Evolutionary conservation across 306 rosid species (phyloP), one percentile per base, ranked within the genome.

Genomic region (Cercis canadensis): DNA sequence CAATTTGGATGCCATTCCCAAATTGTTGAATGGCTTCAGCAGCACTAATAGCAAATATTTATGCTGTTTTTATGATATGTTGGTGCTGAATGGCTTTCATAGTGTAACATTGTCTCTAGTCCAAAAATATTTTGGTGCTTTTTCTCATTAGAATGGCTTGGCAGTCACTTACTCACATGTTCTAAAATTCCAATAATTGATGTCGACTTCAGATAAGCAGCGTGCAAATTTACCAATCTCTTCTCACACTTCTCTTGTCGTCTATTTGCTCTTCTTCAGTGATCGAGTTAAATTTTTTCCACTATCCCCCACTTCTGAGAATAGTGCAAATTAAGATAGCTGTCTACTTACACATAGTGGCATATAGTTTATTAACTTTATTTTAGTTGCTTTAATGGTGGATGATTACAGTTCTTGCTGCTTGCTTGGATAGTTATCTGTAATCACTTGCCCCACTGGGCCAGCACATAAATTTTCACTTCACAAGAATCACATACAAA

Each of bases 231-330:
- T 62, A 31, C n/a, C 49, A 10, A 39, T 64, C 39, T 14, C 14
- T 49, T 57, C 3, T 62, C 46, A 52, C 29, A 19, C 21, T 69
- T 44, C 5, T 69, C 47, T 32, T 17, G n/a, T 43, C 13, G 4
- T 46, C 50, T 72, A 61, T 72, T 50, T 72, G 69, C 18, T 61
- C 54, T 50, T 51, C 19, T 40, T 62, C 34, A 61, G n/a, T 50
- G 54, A 19, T 32, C 9, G 14, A 1, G 45, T 18, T 19, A 39
- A 24, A 52, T 73, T 51, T 61, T 51, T 36, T 72, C 44, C 76
- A 49, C 69, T 60, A 49, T 60, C 39, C 17, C 34, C 67, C 60
- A 62, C 77, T 72, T 50, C 14, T 37, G 13, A 39, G 53, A 49
- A 64, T 47, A 53, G 5, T 63, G 39, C 31, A 47, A n/a, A 39